Evolutionary conservation across 768 basidiomycete species (phyloP).

Genomic region (Roridomyces roridus): DNA sequence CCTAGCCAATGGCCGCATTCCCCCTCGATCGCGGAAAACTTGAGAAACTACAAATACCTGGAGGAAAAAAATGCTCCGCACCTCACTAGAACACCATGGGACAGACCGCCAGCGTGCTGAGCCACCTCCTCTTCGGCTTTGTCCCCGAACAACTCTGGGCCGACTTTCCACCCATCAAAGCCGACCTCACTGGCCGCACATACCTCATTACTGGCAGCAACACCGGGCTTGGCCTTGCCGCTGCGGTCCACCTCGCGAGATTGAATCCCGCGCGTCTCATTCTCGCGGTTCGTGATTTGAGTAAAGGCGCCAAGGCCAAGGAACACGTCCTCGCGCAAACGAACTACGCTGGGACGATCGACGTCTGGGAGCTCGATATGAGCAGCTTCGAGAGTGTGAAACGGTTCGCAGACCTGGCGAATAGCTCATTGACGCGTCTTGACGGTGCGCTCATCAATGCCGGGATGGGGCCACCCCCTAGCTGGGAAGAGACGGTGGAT

Average conservation of each 20-base stretch:
- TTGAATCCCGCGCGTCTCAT: slow-evolving; percentile 33
- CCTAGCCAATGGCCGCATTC: no score
- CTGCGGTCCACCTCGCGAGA: slow-evolving; percentile 33
- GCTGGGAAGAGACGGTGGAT: slow-evolving; percentile 29
- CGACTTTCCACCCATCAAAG: slow-evolving; percentile 12
- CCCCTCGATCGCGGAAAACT: no score
- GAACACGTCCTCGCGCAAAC: slow-evolving; percentile 24
- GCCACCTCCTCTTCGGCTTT: no score
- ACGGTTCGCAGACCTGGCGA: slow-evolving; percentile 34
- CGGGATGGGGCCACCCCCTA: neutral
- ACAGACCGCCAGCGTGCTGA: no score
- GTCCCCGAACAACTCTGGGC: slow-evolving; percentile 11
- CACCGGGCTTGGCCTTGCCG: slow-evolving; percentile 44
- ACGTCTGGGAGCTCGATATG: slow-evolving; percentile 42
- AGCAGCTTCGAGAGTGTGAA: slow-evolving; percentile 37
- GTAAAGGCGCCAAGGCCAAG: slow-evolving; percentile 28
- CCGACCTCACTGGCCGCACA: slow-evolving; percentile 40
- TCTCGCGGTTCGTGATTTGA: slow-evolving; percentile 32
- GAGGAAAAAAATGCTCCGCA: no score
- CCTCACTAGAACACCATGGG: no score
- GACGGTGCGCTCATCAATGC: slow-evolving; percentile 43
- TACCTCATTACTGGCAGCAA: slow-evolving; percentile 44
- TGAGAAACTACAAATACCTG: no score
- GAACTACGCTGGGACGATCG: slow-evolving; percentile 23
- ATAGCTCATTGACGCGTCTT: slow-evolving; percentile 28